Conservation (phyloP, 2,329 filamentous ascomycete genomes). For the Teratosphaeria gauchensis region DNA sequence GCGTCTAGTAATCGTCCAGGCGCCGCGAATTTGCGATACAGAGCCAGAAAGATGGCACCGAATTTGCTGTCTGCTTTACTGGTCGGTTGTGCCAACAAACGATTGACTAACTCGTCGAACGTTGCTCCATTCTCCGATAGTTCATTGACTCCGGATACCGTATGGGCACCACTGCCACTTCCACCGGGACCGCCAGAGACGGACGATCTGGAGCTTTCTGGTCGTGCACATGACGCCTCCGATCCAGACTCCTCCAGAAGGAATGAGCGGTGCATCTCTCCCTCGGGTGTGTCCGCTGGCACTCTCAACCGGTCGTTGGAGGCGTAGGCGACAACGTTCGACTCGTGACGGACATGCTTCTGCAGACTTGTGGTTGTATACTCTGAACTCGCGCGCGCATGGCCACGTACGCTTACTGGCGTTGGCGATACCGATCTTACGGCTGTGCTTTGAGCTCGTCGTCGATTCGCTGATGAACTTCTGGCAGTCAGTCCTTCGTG, state of each 20-base stretch:
- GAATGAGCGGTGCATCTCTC: slow-evolving; percentile 46
- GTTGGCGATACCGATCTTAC: slow-evolving; percentile 32
- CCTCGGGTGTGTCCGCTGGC: slow-evolving; percentile 30
- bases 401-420: slow-evolving; percentile 28
- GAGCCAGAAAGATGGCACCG: slow-evolving; percentile 74
- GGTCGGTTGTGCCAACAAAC: slow-evolving; percentile 71
- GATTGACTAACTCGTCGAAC: slow-evolving; percentile 57
- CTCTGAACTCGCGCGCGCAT: slow-evolving; percentile 40
- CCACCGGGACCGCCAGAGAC: not conserved
- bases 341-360: slow-evolving; percentile 24
- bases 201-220: not conserved
- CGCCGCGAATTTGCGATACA: slow-evolving; percentile 88
- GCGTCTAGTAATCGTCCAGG: slow-evolving; percentile 68
- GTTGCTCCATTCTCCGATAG: slow-evolving; percentile 47
- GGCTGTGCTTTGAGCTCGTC: slow-evolving; percentile 37
- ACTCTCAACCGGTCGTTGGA: slow-evolving; percentile 20
- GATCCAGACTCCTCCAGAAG: slow-evolving; percentile 63
- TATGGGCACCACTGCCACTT: not conserved
- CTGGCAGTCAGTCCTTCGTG: slow-evolving; percentile 6
- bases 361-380: slow-evolving; percentile 25
- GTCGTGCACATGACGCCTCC: not conserved
- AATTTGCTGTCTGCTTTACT: slow-evolving; percentile 87
- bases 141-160: not conserved
- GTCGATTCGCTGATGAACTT: slow-evolving; percentile 25
- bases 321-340: slow-evolving; percentile 19